Conservation (phyloP, 1,284 basidiomycete species). For the Cutaneotrichosporon curvatum region DNA sequence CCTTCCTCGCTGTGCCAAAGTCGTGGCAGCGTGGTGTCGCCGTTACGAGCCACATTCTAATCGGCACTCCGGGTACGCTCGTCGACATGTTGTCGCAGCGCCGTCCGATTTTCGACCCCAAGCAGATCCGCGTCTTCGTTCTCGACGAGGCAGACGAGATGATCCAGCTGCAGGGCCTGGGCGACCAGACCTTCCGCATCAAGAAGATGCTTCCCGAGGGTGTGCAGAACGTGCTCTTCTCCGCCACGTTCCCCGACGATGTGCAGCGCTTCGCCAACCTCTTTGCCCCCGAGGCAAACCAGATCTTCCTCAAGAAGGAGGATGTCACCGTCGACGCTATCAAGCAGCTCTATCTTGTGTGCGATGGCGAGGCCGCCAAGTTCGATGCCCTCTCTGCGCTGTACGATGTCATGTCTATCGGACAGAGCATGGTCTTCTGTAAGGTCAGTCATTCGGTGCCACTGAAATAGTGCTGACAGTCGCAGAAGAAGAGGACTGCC, state of each 20-base stretch:
- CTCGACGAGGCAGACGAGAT: conserved; percentile 99
- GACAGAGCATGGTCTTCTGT: conserved; percentile 96
- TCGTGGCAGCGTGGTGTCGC: conserved; percentile 49
- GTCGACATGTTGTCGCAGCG: conserved; percentile 62
- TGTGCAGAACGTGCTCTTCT: conserved; percentile 90
- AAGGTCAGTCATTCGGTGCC: conserved; percentile 51
- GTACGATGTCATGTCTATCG: conserved; percentile 86
- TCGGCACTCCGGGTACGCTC: conserved; percentile 96
- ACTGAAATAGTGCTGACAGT: neutral
- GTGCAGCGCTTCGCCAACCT: conserved; percentile 83
- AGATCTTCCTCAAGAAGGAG: conserved; percentile 90
- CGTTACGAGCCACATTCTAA: conserved; percentile 81
- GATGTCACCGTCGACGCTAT: conserved; percentile 93
- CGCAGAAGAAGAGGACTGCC: conserved; percentile 77
- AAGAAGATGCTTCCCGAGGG: conserved; percentile 62
- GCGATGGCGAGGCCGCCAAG: conserved; percentile 79
- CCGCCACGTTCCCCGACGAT: conserved; percentile 93
- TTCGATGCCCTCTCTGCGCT: conserved; percentile 90
- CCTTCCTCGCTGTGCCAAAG: conserved; percentile 91
- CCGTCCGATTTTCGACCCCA: conserved; percentile 55
- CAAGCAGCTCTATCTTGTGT: conserved; percentile 97
- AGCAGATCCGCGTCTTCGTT: conserved; percentile 84
- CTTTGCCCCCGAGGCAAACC: conserved; percentile 91
- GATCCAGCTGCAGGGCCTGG: conserved; percentile 90
- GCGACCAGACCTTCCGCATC: conserved; percentile 91